Evolutionary conservation across 345 rosid genomes (phyloP).

Genomic region (Capsella bursapastoris): DNA sequence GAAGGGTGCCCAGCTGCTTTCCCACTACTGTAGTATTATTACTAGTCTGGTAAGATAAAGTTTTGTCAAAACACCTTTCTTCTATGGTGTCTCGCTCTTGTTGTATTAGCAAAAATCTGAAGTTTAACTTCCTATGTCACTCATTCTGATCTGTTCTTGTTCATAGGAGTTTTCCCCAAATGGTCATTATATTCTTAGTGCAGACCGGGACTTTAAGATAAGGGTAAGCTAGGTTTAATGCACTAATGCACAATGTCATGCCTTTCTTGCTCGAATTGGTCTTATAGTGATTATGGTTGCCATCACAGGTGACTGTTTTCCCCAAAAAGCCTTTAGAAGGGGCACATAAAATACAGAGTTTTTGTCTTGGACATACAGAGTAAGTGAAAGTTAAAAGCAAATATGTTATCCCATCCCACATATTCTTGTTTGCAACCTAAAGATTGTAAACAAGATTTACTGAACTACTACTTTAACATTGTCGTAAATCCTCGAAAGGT

Average conservation of each 20-base stretch:
- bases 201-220: conserved; percentile 91
- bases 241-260: conserved; percentile 17
- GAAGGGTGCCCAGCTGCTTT: conserved; percentile 74
- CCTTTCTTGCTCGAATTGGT: conserved; percentile 27
- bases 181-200: conserved; percentile 74
- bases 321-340: conserved; percentile 85
- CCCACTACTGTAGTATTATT: conserved; percentile 96
- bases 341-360: conserved; percentile 94
- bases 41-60: conserved; percentile 68
- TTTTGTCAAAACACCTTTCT: neutral
- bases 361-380: conserved; percentile 98
- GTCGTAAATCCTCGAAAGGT: conserved; percentile 49
- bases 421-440: neutral
- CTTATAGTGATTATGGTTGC: conserved; percentile 27
- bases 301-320: conserved; percentile 70
- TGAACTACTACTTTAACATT: conserved; percentile 1
- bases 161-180: conserved; percentile 87
- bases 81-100: neutral
- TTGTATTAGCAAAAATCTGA: neutral
- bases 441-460: neutral
- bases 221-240: conserved; percentile 60
- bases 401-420: conserved; percentile 7
- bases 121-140: neutral
- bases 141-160: conserved; percentile 28
- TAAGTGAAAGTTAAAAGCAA: conserved; percentile 57